Conservation (phyloP, 768 basidiomycete species). For the Astraeus odoratus region DNA sequence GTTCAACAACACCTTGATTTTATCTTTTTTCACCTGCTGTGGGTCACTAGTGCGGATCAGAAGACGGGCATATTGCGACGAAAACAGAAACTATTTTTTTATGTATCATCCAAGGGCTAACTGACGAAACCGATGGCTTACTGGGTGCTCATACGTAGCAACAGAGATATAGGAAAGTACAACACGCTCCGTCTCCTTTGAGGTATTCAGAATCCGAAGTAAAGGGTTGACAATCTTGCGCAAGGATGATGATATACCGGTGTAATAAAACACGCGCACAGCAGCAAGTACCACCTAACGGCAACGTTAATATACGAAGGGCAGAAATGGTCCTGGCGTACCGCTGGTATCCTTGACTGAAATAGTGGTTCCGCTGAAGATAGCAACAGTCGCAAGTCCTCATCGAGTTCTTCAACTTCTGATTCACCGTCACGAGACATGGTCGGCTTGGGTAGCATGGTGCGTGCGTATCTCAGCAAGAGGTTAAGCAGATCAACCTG, state of each 20-base stretch:
- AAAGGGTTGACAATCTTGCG: conserved; percentile 63
- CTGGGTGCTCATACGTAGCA: conserved; percentile 60
- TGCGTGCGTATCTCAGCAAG: conserved; percentile 73
- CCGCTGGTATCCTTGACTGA: conserved; percentile 83
- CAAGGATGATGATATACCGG: conserved; percentile 50
- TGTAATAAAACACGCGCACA: conserved; percentile 67
- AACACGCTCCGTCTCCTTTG: conserved; percentile 70
- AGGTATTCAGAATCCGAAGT: conserved; percentile 60
- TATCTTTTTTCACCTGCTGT: conserved; percentile 59
- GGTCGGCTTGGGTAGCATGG: conserved; percentile 68
- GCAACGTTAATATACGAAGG: neutral
- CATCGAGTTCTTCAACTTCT: conserved; percentile 60
- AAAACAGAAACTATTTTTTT: conserved; percentile 39
- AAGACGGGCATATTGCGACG: conserved; percentile 57
- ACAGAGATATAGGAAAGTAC: conserved; percentile 64
- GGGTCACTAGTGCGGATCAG: conserved; percentile 65
- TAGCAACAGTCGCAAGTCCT: conserved; percentile 71
- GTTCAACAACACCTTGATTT: conserved; percentile 66
- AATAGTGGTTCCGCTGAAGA: conserved; percentile 69
- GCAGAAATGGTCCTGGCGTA: conserved; percentile 29
- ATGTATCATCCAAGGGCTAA: conserved; percentile 1
- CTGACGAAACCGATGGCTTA: conserved; percentile 30
- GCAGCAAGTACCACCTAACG: conserved; percentile 74
- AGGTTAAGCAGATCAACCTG: conserved; percentile 77
- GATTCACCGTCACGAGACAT: conserved; percentile 24